Evolutionary conservation across 768 basidiomycete genomes (phyloP), one percentile per base, ranked within the genome.

Genomic region (Asterophora lycoperdoides): DNA sequence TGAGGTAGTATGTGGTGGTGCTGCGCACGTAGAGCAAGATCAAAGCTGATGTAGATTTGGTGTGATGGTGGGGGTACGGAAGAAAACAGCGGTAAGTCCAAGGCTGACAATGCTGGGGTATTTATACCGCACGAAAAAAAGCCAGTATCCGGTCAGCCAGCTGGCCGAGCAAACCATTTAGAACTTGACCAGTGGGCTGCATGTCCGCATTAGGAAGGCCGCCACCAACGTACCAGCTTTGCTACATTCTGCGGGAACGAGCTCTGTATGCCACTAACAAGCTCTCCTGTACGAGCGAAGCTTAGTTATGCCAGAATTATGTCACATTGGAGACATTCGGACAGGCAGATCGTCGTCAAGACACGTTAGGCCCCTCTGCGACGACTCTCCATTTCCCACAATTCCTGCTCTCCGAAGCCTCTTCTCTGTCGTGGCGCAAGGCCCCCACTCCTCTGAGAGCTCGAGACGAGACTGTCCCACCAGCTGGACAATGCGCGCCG

Each of bases 351-450:
- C 8, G 17, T 13, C 43, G 8, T 34, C 42, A 8, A 15, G 44
- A 33, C n/a, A 26, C 13, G 36, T 60, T 48, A 66, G 28, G 54
- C 58, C 20, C 57, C 44, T 48, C 69, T 61, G 29, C 52, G 48
- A 11, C 62, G 55, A 39, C 44, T 20, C 34, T 63, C 77, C 81
- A 87, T 79, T 66, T 87, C 85, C 77, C 79, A 85, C 11, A 78
- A 64, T 52, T 79, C 75, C 37, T 73, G 69, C 39, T 78, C 75
- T 28, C 69, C 73, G 28, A 71, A 64, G 29, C 67, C 69, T 41
- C 69, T 61, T 46, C 71, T 71, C 50, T 63, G 60, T 48, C 59
- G 58, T 30, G 60, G 53, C n/a, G 56, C 52, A 53, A 59, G 54
- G 2, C 47, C 44, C 30, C 46, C 47, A 30, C 55, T 51, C 30